Evolutionary conservation across 2,329 filamentous ascomycete species (phyloP), one percentile per base, ranked within the genome.

Genomic region (Penicillium italicum): DNA sequence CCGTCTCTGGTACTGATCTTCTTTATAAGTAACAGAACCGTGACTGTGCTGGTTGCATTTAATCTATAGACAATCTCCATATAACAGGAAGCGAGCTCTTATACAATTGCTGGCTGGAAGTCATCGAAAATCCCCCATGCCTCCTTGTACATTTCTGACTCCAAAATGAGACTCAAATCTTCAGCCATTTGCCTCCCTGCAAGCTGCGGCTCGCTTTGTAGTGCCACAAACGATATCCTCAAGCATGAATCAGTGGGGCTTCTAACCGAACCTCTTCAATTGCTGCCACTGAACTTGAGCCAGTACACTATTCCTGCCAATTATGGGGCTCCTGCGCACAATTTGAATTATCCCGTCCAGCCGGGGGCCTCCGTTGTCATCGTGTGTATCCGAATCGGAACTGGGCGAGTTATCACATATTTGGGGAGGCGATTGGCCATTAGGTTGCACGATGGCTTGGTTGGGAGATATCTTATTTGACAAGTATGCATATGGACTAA

Each of bases 301-400:
- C 38, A 50, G n/a, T 58, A 56, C 34, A 58, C 53, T 24, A 14
- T 42, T 33, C 20, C 47, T 18, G 37, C 26, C 36, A 50, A 50
- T 24, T 42, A 50, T 26, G 55, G 62, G 7, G 24, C 26, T 2
- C 59, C 55, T 38, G 53, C 62, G 1, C 37, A 66, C 42, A 31
- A 61, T 12, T 42, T 57, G 24, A 28, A 62, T 1, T 54, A 56
- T 18, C 64, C 64, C 9, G 60, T 66, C 6, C 53, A 64, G 34
- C 64, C 64, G 0, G 61, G 59, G 5, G 59, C 54, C 11, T 52
- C 51, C 1, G 61, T 57, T 16, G 41, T 67, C 0, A 51, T 67
- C 11, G 61, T 4, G 66, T 67, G 16, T 63, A 68, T 57, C 65
- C 66, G 2, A 63, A 55, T 40, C 57, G 66, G 12, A 47, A 38